Percentiles rank a stretch among this genome's conserved stretches.
phyloP scores from a whole-genome alignment of 208 protist genomes.

The Willaertia magna region DNA sequence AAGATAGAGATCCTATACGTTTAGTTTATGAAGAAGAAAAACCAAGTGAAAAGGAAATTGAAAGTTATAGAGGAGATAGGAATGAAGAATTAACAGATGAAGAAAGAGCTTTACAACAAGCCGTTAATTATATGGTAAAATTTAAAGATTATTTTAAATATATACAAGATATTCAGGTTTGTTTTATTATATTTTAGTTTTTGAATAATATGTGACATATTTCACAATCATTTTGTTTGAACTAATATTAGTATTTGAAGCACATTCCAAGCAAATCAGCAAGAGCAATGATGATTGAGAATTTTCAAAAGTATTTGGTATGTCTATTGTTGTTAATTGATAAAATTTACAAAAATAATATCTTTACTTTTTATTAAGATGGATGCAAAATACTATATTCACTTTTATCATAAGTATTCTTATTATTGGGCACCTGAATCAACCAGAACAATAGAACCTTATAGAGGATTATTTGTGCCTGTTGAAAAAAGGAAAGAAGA shows the following conservation, averaged over 20 bases:
- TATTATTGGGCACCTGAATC: conserved; percentile 1
- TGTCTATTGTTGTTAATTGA: no score
- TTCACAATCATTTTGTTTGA: no score
- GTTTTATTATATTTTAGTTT: neutral
- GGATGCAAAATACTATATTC: neutral
- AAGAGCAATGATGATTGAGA: neutral
- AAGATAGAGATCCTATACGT: neutral
- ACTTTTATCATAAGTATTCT: conserved; percentile 5
- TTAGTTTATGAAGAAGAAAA: conserved; percentile 10
- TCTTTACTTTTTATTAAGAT: no score
- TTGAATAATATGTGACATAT: neutral
- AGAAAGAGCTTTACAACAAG: neutral
- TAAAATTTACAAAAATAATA: no score
- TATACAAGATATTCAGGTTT: neutral
- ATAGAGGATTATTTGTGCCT: neutral
- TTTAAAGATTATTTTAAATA: neutral
- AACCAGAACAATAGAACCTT: neutral
- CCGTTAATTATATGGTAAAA: neutral
- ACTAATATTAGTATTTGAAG: neutral
- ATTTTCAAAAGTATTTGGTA: conserved; percentile 1
- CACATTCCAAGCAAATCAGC: neutral
- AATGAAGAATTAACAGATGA: conserved; percentile 9
- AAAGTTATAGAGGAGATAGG: neutral
- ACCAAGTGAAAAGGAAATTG: neutral
- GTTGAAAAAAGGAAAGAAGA: neutral